A percentile compares a stretch with the other conserved stretches of the same genome.
phyloP scores from a whole-genome alignment of 345 rosid genomes.

The Psidium friedrichsthalianum region DNA sequence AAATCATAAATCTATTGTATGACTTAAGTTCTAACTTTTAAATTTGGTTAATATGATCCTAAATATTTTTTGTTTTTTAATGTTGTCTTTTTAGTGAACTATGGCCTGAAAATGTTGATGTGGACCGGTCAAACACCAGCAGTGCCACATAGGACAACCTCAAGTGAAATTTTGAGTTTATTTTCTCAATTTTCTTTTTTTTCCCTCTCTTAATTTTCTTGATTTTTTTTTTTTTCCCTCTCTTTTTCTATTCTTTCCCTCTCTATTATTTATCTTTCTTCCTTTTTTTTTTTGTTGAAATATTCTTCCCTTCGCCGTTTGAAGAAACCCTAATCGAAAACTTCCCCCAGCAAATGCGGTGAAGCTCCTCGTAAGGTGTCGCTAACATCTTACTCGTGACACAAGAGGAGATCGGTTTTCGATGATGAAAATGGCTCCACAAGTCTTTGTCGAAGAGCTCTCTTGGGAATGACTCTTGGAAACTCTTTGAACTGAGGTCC shows the following conservation, averaged over 20 bases:
- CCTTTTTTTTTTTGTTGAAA: neutral
- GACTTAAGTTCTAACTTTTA: neutral
- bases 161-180: neutral
- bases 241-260: neutral
- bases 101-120: neutral
- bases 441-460: too few relatives aligned
- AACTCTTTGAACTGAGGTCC: too few relatives aligned
- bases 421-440: too few relatives aligned
- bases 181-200: neutral
- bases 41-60: neutral
- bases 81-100: neutral
- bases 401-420: slow-evolving; percentile 28
- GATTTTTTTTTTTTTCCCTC: neutral
- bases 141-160: neutral
- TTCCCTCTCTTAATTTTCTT: neutral
- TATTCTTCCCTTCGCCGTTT: neutral
- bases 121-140: neutral
- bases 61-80: neutral
- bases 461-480: too few relatives aligned
- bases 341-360: neutral
- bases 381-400: neutral
- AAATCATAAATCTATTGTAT: neutral
- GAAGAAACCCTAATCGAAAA: neutral
- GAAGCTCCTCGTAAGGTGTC: neutral
- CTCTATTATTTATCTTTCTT: neutral